phyloP scores from a whole-genome alignment of 2,329 filamentous ascomycete species.

The Samsoniella hepiali region DNA sequence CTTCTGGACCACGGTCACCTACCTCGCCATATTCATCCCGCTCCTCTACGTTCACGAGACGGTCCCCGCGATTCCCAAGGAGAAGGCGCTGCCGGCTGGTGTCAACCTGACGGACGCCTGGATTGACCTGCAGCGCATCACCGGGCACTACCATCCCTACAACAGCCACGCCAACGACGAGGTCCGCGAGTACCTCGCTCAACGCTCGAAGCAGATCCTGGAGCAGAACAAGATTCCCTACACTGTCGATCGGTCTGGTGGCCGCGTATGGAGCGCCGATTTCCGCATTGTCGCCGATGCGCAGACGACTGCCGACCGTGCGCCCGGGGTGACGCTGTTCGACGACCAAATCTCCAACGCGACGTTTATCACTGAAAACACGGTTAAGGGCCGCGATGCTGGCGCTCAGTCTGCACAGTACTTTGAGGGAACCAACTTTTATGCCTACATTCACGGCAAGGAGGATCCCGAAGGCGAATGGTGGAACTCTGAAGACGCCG shows the following conservation, averaged over 20 bases:
- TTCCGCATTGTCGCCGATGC: not conserved
- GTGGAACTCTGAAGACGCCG: constrained; percentile 55
- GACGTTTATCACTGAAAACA: constrained; percentile 50
- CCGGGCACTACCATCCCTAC: constrained; percentile 77
- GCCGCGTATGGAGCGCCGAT: constrained; percentile 26
- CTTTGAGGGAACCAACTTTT: constrained; percentile 89
- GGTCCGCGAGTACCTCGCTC: constrained; percentile 72
- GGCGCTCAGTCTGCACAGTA: constrained; percentile 57
- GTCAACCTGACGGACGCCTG: constrained; percentile 84
- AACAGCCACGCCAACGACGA: constrained; percentile 81
- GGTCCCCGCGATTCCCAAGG: constrained; percentile 57
- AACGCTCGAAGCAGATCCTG: constrained; percentile 68
- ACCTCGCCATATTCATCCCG: constrained; percentile 72
- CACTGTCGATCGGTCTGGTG: constrained; percentile 38
- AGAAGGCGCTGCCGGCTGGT: constrained; percentile 51
- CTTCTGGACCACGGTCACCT: constrained; percentile 71
- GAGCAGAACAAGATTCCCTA: constrained; percentile 54
- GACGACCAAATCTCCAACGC: constrained; percentile 78
- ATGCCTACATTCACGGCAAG: constrained; percentile 83
- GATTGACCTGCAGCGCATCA: constrained; percentile 75
- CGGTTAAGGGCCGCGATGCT: constrained; percentile 22
- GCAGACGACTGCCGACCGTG: constrained; percentile 12
- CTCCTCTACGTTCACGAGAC: constrained; percentile 72
- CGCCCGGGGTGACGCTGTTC: constrained; percentile 61
- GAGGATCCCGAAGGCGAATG: constrained; percentile 70